Evolutionary conservation across 305 asterid species (phyloP).

Genomic region (Galium porrigens): DNA sequence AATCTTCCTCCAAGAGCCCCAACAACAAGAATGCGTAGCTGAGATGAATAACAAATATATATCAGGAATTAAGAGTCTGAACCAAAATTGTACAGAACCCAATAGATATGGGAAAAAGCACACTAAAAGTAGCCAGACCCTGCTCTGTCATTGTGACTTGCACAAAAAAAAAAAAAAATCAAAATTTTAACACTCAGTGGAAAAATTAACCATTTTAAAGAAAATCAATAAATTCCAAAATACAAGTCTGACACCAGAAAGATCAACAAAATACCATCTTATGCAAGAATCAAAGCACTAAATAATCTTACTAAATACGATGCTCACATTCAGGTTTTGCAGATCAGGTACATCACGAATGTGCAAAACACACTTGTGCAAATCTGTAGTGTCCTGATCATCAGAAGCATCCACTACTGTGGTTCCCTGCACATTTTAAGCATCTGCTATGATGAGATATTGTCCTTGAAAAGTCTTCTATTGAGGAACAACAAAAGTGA

Average conservation of each 20-base stretch:
- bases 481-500: neutral
- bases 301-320: conserved; percentile 2
- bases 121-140: too few relatives aligned
- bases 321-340: conserved; percentile 44
- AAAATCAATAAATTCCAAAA: too few relatives aligned
- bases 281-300: neutral
- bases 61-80: neutral
- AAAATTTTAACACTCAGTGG: too few relatives aligned
- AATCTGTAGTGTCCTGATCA: conserved; percentile 84
- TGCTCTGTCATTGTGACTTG: too few relatives aligned
- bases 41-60: conserved; percentile 17
- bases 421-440: conserved; percentile 54
- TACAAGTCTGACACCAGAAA: too few relatives aligned
- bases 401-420: conserved; percentile 49
- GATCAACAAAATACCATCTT: neutral
- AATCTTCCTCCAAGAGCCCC: conserved; percentile 98
- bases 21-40: conserved; percentile 68
- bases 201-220: too few relatives aligned
- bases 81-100: neutral
- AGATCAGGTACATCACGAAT: conserved; percentile 32
- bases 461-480: neutral
- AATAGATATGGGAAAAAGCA: too few relatives aligned
- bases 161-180: too few relatives aligned
- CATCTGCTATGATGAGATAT: conserved; percentile 14
- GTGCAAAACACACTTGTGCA: conserved; percentile 66